A percentile compares a stretch with the other conserved stretches of the same genome.
Evolutionary conservation across 1,139 yeast species (phyloP).

Genomic region (Suhomyces guaymorum): DNA sequence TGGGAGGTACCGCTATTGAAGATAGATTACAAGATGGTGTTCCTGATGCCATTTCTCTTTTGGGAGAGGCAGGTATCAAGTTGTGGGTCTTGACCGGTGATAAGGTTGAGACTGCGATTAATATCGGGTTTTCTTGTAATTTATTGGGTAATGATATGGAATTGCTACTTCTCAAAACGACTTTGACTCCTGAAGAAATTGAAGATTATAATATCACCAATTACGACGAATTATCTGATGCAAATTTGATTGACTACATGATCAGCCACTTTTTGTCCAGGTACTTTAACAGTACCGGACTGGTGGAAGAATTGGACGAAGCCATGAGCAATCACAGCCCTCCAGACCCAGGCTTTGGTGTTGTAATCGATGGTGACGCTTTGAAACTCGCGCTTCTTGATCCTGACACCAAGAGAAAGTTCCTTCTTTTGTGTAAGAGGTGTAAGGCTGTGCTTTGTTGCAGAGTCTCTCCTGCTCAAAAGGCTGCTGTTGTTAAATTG

Average conservation of each 20-base stretch:
- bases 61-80: constrained; percentile 52
- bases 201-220: constrained; percentile 30
- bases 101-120: constrained; percentile 53
- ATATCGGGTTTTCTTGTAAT: constrained; percentile 53
- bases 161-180: constrained; percentile 39
- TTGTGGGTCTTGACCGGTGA: constrained; percentile 56
- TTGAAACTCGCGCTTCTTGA: constrained; percentile 68
- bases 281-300: constrained; percentile 65
- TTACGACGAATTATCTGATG: constrained; percentile 30
- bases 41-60: constrained; percentile 46
- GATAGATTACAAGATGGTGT: constrained; percentile 54
- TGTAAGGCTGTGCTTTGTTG: constrained; percentile 94
- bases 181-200: constrained; percentile 34
- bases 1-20: constrained; percentile 57
- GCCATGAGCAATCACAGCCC: constrained; percentile 76
- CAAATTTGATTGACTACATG: constrained; percentile 50
- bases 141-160: constrained; percentile 52
- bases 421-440: constrained; percentile 83
- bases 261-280: constrained; percentile 61
- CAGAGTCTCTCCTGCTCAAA: constrained; percentile 96
- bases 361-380: constrained; percentile 92
- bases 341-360: constrained; percentile 76
- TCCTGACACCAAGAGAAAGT: constrained; percentile 59
- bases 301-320: constrained; percentile 53
- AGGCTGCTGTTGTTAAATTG: constrained; percentile 91